Conservation (phyloP, 768 basidiomycete species). For the Coprinopsis cinerea region DNA sequence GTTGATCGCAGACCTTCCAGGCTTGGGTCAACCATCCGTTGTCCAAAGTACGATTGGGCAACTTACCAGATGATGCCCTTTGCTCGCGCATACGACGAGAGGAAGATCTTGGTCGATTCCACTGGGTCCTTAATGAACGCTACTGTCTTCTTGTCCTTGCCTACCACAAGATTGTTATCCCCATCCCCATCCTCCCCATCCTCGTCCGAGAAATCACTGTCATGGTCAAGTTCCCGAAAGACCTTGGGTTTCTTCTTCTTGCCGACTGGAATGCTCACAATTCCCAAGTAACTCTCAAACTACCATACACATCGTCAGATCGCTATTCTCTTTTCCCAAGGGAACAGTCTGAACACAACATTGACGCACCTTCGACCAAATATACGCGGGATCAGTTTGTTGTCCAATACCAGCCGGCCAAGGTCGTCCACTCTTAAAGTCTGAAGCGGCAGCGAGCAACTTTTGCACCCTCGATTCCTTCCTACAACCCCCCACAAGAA, state of each 20-base stretch:
- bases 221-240: slow-evolving; percentile 4
- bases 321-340: no score
- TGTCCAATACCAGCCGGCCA: slow-evolving; percentile 29
- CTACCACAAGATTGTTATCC: slow-evolving; percentile 6
- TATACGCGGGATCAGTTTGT: slow-evolving; percentile 30
- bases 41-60: neutral
- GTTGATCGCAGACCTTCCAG: slow-evolving; percentile 35
- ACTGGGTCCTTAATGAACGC: slow-evolving; percentile 63
- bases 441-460: slow-evolving; percentile 49
- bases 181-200: slow-evolving; percentile 10
- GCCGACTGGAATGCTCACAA: neutral
- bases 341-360: neutral
- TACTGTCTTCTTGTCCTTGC: slow-evolving; percentile 22
- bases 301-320: neutral
- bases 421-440: slow-evolving; percentile 41
- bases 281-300: slow-evolving; percentile 7
- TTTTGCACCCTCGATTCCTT: slow-evolving; percentile 43
- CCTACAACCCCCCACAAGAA: slow-evolving; percentile 24
- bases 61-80: slow-evolving; percentile 68
- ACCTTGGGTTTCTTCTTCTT: slow-evolving; percentile 4
- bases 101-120: slow-evolving; percentile 50
- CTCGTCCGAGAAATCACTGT: neutral
- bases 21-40: slow-evolving; percentile 3
- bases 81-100: slow-evolving; percentile 63
- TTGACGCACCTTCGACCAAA: slow-evolving; percentile 61